These are phyloP conservation scores for Marasmius fiardii DNA, from an alignment of 1,284 basidiomycete genomes.

Conservation along the genomic window DNA sequence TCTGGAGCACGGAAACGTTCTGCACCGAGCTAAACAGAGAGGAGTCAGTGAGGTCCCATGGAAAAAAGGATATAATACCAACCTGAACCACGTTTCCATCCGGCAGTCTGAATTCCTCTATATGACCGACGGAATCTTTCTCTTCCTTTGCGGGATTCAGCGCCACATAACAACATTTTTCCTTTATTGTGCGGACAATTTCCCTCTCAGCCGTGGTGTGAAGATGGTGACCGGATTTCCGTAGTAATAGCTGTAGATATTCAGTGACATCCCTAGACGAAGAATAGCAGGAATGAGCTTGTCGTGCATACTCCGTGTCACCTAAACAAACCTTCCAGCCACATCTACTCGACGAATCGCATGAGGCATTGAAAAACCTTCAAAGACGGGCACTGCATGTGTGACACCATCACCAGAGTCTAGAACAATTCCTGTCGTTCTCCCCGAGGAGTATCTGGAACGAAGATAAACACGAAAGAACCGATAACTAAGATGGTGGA, in stretches of 20 bases:
- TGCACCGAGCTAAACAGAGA: slow-evolving; percentile 71
- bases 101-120: slow-evolving; percentile 91
- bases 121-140: slow-evolving; percentile 77
- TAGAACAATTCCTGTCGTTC: slow-evolving; percentile 97
- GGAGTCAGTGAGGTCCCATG: slow-evolving; percentile 3
- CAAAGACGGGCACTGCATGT: slow-evolving; percentile 98
- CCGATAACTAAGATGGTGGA: slow-evolving; percentile 7
- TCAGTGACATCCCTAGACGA: slow-evolving; percentile 88
- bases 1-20: slow-evolving; percentile 98
- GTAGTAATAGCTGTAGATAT: slow-evolving; percentile 89
- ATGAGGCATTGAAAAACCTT: slow-evolving; percentile 99
- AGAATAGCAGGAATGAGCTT: too few relatives aligned
- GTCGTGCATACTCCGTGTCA: slow-evolving; percentile 10
- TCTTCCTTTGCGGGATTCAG: slow-evolving; percentile 92
- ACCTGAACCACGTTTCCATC: slow-evolving; percentile 95
- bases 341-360: slow-evolving; percentile 96
- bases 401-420: slow-evolving; percentile 99
- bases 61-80: slow-evolving; percentile 18
- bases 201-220: slow-evolving; percentile 98
- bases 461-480: slow-evolving; percentile 15
- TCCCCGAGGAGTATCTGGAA: slow-evolving; percentile 93
- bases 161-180: slow-evolving; percentile 96
- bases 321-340: slow-evolving; percentile 74
- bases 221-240: slow-evolving; percentile 93
- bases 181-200: slow-evolving; percentile 96